These are phyloP conservation scores for Hypholoma sublateritium DNA, from an alignment of 768 basidiomycete genomes.

Conservation along the genomic window DNA sequence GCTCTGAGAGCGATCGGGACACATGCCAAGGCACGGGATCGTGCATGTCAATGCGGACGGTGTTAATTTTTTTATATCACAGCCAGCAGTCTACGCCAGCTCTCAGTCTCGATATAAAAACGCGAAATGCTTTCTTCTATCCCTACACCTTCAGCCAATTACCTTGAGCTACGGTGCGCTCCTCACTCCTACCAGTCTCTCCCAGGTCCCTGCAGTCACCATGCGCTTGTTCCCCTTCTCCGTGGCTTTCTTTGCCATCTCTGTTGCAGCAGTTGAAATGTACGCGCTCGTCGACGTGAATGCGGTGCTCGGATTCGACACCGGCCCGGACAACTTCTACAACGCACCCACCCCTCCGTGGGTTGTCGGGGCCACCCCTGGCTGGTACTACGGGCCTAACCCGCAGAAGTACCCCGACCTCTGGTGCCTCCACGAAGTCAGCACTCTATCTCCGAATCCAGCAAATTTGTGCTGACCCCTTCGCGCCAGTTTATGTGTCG, in stretches of 20 bases:
- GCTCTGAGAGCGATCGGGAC: not conserved
- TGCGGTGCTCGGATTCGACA: conserved; percentile 14
- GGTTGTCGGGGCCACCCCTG: conserved; percentile 26
- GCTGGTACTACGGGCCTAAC: conserved; percentile 38
- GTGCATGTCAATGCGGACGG: no score
- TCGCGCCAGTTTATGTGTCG: conserved; percentile 17
- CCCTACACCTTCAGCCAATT: no score
- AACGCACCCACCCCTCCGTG: conserved; percentile 36
- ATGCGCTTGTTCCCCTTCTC: not conserved
- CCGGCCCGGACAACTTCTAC: conserved; percentile 26
- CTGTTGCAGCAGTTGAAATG: not conserved
- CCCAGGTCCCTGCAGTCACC: no score
- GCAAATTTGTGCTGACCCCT: not conserved
- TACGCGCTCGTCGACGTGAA: not conserved
- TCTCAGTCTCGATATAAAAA: no score
- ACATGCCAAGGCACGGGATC: not conserved
- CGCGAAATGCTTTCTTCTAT: no score
- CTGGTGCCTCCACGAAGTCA: conserved; percentile 23
- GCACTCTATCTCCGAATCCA: not conserved
- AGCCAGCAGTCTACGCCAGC: no score
- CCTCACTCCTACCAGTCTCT: no score
- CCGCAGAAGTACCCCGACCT: conserved; percentile 21
- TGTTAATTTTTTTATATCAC: no score
- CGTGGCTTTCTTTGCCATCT: not conserved
- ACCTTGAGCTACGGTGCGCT: no score